Percentiles rank a stretch among this genome's conserved stretches.
Conservation (phyloP, 2,329 filamentous ascomycete genomes). For the Cladobotryum mycophilum region DNA sequence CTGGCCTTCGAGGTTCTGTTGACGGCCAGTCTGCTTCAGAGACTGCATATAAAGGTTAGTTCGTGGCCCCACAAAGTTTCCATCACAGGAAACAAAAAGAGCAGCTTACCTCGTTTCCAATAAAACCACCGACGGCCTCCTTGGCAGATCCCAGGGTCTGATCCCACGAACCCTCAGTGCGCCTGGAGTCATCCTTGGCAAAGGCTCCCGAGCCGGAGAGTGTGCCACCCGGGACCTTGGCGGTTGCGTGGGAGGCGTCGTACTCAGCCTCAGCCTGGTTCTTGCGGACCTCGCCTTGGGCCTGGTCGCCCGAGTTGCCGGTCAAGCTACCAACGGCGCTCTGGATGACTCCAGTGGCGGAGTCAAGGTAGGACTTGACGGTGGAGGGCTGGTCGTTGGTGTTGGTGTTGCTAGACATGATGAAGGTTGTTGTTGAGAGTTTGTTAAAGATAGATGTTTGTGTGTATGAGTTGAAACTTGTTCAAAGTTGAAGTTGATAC, state of each 20-base stretch:
- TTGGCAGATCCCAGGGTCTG: constrained; percentile 85
- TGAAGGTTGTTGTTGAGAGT: neutral
- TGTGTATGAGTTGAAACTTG: neutral
- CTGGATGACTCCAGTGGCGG: constrained; percentile 66
- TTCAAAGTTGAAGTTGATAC: constrained; percentile 5
- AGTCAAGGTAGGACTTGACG: constrained; percentile 70
- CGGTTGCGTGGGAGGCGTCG: constrained; percentile 66
- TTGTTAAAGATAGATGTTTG: neutral
- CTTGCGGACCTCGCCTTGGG: constrained; percentile 59
- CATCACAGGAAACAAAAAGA: neutral
- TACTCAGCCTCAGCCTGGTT: constrained; percentile 60
- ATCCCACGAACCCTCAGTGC: constrained; percentile 70
- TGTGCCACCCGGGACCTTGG: constrained; percentile 66
- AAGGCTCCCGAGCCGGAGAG: constrained; percentile 64
- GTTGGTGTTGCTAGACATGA: constrained; percentile 26
- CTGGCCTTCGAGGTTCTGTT: constrained; percentile 77
- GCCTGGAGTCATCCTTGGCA: constrained; percentile 65
- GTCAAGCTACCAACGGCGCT: constrained; percentile 65
- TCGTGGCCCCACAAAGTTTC: neutral
- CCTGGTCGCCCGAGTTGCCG: constrained; percentile 63
- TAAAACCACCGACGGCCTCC: constrained; percentile 67
- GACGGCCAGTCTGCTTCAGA: constrained; percentile 65
- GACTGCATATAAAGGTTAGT: constrained; percentile 31
- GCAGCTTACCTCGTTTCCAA: constrained; percentile 64
- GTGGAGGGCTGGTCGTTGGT: constrained; percentile 52